Conservation (phyloP, 2,329 filamentous ascomycete genomes). For the Pseudopyricularia cyperi region DNA sequence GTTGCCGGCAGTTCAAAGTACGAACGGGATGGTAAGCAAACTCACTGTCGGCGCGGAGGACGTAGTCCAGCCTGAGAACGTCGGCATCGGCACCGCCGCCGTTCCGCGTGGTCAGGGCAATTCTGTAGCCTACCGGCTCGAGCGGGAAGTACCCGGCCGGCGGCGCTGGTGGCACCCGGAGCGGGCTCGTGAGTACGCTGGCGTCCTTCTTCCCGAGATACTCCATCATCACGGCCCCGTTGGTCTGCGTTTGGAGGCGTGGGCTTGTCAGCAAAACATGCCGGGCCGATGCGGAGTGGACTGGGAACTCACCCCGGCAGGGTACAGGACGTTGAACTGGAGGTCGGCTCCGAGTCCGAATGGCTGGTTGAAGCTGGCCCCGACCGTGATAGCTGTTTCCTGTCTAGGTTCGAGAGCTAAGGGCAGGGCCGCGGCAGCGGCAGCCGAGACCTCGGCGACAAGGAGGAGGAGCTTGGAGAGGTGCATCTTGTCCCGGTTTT, state of each 20-base stretch:
- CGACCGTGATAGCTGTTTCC: not conserved
- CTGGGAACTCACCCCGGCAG: not conserved
- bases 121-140: not conserved
- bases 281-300: not conserved
- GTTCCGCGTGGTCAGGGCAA: not conserved
- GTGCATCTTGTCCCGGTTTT: not conserved
- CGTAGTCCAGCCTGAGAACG: not conserved
- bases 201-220: slow-evolving; percentile 3
- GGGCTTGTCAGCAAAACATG: not conserved
- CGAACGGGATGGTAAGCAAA: not conserved
- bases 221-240: slow-evolving; percentile 2
- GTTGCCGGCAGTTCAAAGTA: too few relatives aligned
- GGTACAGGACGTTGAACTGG: not conserved
- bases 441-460: not conserved
- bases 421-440: not conserved
- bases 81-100: not conserved
- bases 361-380: not conserved
- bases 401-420: not conserved
- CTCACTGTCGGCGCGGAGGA: not conserved
- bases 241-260: not conserved
- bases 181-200: not conserved
- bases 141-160: not conserved
- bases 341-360: not conserved
- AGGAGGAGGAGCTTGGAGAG: not conserved
- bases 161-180: not conserved